A percentile compares a stretch with the other conserved stretches of the same genome.
These are phyloP conservation scores for Phytophthora nicotianae DNA, from an alignment of 352 stramenopile species.

Conservation along the genomic window DNA sequence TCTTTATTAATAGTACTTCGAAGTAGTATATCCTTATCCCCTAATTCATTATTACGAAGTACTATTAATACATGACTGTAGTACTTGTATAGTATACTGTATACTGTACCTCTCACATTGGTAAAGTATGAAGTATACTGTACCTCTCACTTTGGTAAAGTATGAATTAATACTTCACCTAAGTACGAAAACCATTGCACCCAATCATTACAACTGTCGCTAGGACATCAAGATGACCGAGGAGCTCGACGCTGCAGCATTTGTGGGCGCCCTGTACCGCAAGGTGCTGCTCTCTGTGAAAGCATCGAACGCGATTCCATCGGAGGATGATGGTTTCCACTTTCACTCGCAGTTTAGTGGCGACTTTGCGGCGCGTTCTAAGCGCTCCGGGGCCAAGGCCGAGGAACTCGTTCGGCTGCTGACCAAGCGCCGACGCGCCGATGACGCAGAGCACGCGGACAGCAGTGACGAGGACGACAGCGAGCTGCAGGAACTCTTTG, in stretches of 20 bases:
- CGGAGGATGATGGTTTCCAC: constrained; percentile 85
- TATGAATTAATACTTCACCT: background rate
- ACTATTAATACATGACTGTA: too few species aligned
- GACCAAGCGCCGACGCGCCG: constrained; percentile 31
- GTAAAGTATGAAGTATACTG: too few species aligned
- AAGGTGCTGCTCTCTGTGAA: constrained; percentile 83
- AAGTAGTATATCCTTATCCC: too few species aligned
- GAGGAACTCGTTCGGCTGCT: constrained; percentile 63
- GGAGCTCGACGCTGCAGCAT: constrained; percentile 34
- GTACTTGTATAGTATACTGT: too few species aligned
- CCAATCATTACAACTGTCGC: constrained; percentile 13
- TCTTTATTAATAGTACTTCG: too few species aligned
- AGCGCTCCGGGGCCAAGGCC: constrained; percentile 42
- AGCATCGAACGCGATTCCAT: constrained; percentile 78
- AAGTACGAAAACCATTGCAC: constrained; percentile 14
- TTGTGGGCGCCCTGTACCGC: constrained; percentile 71
- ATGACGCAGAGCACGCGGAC: constrained; percentile 35
- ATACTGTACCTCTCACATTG: too few species aligned
- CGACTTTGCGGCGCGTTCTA: constrained; percentile 50
- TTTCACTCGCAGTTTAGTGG: constrained; percentile 81
- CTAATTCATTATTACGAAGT: too few species aligned
- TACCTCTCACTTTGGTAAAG: too few species aligned
- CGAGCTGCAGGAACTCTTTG: constrained; percentile 58
- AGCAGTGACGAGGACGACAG: constrained; percentile 54
- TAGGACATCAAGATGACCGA: constrained; percentile 26